A percentile compares a stretch with the other conserved stretches of the same genome.
Conservation (phyloP, 73 alveolate species). For the Paramecium octaurelia region DNA sequence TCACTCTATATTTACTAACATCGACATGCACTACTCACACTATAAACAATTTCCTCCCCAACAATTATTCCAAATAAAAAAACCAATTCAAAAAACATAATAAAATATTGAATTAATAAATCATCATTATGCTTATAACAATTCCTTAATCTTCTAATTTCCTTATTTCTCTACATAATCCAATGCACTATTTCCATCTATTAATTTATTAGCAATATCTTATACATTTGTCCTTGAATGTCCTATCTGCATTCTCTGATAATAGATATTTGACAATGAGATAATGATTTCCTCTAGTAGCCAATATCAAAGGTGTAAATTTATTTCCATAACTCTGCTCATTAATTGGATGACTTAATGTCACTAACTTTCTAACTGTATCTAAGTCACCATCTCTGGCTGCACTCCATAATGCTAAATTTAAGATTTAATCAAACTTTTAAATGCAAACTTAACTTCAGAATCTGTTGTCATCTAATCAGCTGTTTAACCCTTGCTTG, state of each 20-base stretch:
- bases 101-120: neutral
- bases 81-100: neutral
- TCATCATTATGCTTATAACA: neutral
- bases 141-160: neutral
- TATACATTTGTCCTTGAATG: neutral
- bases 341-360: neutral
- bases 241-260: neutral
- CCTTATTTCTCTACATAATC: neutral
- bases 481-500: conserved; percentile 72
- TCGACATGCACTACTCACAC: neutral
- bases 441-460: conserved; percentile 71
- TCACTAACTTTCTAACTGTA: conserved; percentile 63
- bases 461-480: conserved; percentile 64
- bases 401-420: conserved; percentile 73
- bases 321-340: neutral
- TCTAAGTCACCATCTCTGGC: conserved; percentile 75
- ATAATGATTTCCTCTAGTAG: neutral
- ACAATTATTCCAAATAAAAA: neutral
- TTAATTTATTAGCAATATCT: conserved; percentile 33
- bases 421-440: neutral
- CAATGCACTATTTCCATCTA: conserved; percentile 46
- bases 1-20: neutral
- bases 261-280: neutral
- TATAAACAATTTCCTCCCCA: neutral
- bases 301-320: conserved; percentile 26